Evolutionary conservation across 768 basidiomycete genomes (phyloP).

Genomic region (Tephrocybe sp.): DNA sequence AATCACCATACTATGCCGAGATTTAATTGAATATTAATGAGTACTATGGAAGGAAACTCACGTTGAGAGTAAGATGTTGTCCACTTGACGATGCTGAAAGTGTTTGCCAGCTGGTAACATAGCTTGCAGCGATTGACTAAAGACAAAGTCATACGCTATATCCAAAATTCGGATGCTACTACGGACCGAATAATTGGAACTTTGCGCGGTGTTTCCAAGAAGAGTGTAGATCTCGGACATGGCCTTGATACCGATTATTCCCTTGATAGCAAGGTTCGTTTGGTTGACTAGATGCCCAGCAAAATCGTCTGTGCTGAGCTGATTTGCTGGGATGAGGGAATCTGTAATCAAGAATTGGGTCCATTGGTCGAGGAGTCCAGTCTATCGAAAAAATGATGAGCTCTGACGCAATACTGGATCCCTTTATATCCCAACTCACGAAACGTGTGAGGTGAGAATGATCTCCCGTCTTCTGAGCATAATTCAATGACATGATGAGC

Average conservation of each 20-base stretch:
- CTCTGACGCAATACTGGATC: too few relatives aligned
- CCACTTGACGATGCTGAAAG: conserved; percentile 52
- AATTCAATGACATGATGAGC: conserved; percentile 69
- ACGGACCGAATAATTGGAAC: conserved; percentile 42
- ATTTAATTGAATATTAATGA: not conserved
- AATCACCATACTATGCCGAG: conserved; percentile 49
- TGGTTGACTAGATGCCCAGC: conserved; percentile 57
- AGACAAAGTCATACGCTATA: not conserved
- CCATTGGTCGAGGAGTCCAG: conserved; percentile 58
- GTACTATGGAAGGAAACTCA: conserved; percentile 22
- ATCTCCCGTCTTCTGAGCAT: conserved; percentile 55
- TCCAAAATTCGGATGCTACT: not conserved
- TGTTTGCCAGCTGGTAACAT: conserved; percentile 54
- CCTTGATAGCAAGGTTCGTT: conserved; percentile 73
- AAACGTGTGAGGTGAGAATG: conserved; percentile 47
- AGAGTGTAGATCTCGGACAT: conserved; percentile 57
- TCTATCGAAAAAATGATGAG: conserved; percentile 15
- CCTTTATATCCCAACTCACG: conserved; percentile 28
- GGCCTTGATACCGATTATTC: conserved; percentile 63
- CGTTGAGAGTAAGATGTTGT: conserved; percentile 52
- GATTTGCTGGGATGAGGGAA: conserved; percentile 52
- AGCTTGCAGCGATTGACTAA: conserved; percentile 55
- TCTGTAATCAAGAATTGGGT: conserved; percentile 58
- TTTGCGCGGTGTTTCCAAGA: conserved; percentile 37
- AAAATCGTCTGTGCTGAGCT: conserved; percentile 59